These are phyloP conservation scores for Neopestalotiopsis sp. DNA, from an alignment of 2,329 filamentous ascomycete species.

Conservation along the genomic window DNA sequence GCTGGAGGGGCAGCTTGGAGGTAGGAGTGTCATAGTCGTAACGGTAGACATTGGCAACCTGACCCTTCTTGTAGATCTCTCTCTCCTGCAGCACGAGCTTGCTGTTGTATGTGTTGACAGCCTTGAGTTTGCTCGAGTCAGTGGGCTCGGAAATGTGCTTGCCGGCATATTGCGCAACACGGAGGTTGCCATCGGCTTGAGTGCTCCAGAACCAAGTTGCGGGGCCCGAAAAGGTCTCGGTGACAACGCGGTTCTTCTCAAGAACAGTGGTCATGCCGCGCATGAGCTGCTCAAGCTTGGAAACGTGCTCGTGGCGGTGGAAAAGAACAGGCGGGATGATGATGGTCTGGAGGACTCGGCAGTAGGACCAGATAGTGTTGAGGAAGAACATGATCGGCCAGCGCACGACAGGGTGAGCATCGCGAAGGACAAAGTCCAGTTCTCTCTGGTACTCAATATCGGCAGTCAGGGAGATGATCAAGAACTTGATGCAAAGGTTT, in stretches of 20 bases:
- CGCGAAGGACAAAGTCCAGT: background rate
- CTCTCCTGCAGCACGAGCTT: background rate
- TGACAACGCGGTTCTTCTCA: constrained; percentile 9
- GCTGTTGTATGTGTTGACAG: constrained; percentile 11
- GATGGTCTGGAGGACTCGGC: background rate
- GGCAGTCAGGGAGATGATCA: constrained; percentile 2
- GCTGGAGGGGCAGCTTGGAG: constrained; percentile 9
- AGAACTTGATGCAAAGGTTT: constrained; percentile 9
- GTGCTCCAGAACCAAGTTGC: constrained; percentile 11
- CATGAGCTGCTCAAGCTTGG: constrained; percentile 1
- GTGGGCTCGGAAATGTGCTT: constrained; percentile 1
- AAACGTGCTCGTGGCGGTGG: constrained; percentile 6
- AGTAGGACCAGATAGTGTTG: constrained; percentile 13
- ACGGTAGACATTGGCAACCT: background rate
- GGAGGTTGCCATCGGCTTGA: background rate
- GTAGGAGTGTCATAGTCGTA: constrained; percentile 5
- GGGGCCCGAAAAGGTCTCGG: constrained; percentile 1
- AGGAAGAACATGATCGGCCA: constrained; percentile 9
- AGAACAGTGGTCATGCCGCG: constrained; percentile 10
- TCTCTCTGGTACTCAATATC: constrained; percentile 13
- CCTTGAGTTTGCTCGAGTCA: background rate
- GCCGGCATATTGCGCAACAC: background rate
- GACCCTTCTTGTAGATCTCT: constrained; percentile 5
- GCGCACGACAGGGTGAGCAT: background rate
- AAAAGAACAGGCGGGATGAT: constrained; percentile 2